phyloP scores from a whole-genome alignment of 176 grass and related monocot species.

The Phyllostachys edulis region DNA sequence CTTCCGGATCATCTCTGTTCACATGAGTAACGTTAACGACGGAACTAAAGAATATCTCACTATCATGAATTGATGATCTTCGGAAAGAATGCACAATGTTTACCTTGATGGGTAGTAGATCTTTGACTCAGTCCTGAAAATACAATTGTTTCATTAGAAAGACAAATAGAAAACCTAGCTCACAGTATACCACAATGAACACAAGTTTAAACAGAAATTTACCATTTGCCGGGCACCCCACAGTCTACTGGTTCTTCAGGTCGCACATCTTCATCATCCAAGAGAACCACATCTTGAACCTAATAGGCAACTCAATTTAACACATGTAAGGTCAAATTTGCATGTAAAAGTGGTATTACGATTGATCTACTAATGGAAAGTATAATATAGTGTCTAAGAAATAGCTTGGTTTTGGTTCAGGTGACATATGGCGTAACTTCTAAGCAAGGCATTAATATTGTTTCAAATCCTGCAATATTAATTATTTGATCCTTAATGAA shows the following conservation, averaged over 20 bases:
- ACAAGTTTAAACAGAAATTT: slow-evolving; percentile 14
- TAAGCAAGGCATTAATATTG: not conserved
- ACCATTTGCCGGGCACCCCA: slow-evolving; percentile 39
- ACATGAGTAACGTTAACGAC: slow-evolving; percentile 27
- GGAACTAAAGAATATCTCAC: slow-evolving; percentile 11
- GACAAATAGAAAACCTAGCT: slow-evolving; percentile 7
- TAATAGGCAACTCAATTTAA: slow-evolving; percentile 15
- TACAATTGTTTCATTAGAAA: slow-evolving; percentile 18
- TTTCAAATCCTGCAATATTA: not conserved
- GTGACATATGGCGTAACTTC: not conserved
- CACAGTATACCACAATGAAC: not conserved
- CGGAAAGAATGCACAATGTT: slow-evolving; percentile 26
- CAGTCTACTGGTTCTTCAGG: slow-evolving; percentile 24
- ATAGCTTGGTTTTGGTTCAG: not conserved
- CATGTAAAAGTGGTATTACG: slow-evolving; percentile 22
- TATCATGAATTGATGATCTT: slow-evolving; percentile 16
- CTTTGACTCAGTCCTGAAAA: slow-evolving; percentile 64
- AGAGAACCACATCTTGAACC: slow-evolving; percentile 60
- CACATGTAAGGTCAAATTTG: slow-evolving; percentile 14
- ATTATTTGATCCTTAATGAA: not conserved
- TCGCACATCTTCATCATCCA: slow-evolving; percentile 75
- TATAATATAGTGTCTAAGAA: not conserved
- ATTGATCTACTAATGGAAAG: slow-evolving; percentile 17
- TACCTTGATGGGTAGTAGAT: slow-evolving; percentile 89
- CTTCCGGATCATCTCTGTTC: slow-evolving; percentile 73